Conservation (phyloP, 495 filamentous ascomycete genomes). For the Melanomma pulvis-pyrius region DNA sequence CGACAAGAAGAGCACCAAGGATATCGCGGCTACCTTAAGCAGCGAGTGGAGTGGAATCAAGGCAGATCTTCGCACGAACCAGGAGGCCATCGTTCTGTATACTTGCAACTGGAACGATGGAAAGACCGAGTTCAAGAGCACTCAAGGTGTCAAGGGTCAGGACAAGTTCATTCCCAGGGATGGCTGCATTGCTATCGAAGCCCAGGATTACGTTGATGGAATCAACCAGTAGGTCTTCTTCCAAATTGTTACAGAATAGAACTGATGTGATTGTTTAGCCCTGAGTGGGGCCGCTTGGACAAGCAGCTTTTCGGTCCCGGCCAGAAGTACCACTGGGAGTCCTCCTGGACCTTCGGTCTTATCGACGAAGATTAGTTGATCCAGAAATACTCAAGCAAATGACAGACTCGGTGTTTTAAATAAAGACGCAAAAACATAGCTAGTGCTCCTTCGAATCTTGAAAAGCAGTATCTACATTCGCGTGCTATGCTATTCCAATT, state of each 20-base stretch:
- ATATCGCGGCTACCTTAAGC: constrained; percentile 23
- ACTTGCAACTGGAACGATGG: constrained; percentile 49
- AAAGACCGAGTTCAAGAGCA: constrained; percentile 56
- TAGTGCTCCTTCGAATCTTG: not conserved
- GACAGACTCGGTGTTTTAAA: not conserved
- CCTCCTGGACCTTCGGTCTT: constrained; percentile 35
- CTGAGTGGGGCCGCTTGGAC: constrained; percentile 34
- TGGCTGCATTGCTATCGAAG: constrained; percentile 60
- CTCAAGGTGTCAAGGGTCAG: constrained; percentile 36
- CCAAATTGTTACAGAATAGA: not conserved
- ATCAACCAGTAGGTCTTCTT: constrained; percentile 41
- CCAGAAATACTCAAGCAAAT: not conserved
- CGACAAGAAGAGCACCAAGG: constrained; percentile 7
- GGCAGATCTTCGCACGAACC: constrained; percentile 35
- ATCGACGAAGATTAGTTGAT: constrained; percentile 1
- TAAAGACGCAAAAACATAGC: not conserved
- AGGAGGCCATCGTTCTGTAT: constrained; percentile 35
- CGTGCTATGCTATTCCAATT: not conserved
- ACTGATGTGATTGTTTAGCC: constrained; percentile 22
- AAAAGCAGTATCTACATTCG: not conserved
- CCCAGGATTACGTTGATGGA: constrained; percentile 43
- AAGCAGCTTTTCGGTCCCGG: constrained; percentile 46
- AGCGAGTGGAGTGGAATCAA: constrained; percentile 37
- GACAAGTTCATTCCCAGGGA: constrained; percentile 53
- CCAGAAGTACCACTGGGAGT: constrained; percentile 44